A percentile compares a stretch with the other conserved stretches of the same genome.
Evolutionary conservation across 106 monocot genomes (phyloP).

Genomic region (Apostasia ramifera): DNA sequence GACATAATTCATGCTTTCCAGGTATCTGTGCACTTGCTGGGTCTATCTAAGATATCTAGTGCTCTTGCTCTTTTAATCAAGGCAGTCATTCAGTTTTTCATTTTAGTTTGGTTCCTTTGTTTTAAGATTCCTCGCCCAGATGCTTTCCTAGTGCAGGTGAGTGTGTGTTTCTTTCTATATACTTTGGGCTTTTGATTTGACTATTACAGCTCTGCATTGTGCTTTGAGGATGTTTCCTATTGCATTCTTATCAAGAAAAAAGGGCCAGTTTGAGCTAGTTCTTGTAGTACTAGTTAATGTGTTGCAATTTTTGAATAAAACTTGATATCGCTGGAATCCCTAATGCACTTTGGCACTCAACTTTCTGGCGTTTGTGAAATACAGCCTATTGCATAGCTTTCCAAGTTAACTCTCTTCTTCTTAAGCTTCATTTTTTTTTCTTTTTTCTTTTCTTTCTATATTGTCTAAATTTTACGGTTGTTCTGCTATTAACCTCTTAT

Average conservation of each 20-base stretch:
- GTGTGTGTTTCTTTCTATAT: not conserved
- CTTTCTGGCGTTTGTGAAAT: too few species aligned
- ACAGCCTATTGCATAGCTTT: too few species aligned
- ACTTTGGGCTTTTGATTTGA: not conserved
- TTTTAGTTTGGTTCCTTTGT: conserved; percentile 86
- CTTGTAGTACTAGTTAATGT: too few species aligned
- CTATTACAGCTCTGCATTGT: not conserved
- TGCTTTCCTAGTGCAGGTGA: conserved; percentile 24
- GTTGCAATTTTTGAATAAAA: too few species aligned
- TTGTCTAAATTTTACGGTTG: too few species aligned
- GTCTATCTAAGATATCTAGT: conserved; percentile 64
- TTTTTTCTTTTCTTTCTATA: not conserved
- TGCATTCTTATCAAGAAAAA: not conserved
- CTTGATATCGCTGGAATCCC: too few species aligned
- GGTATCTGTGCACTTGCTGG: conserved; percentile 50
- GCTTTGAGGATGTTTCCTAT: not conserved
- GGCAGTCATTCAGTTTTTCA: conserved; percentile 62
- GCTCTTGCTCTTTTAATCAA: conserved; percentile 68
- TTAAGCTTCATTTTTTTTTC: too few species aligned
- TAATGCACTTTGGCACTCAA: too few species aligned
- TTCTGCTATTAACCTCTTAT: too few species aligned
- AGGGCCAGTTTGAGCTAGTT: too few species aligned
- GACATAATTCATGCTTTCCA: conserved; percentile 16
- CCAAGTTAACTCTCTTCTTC: too few species aligned
- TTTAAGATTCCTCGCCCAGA: conserved; percentile 85